A percentile compares a stretch with the other conserved stretches of the same genome.
Evolutionary conservation across 305 asterid genomes (phyloP).

Genomic region (Fraxinus angustifolia): DNA sequence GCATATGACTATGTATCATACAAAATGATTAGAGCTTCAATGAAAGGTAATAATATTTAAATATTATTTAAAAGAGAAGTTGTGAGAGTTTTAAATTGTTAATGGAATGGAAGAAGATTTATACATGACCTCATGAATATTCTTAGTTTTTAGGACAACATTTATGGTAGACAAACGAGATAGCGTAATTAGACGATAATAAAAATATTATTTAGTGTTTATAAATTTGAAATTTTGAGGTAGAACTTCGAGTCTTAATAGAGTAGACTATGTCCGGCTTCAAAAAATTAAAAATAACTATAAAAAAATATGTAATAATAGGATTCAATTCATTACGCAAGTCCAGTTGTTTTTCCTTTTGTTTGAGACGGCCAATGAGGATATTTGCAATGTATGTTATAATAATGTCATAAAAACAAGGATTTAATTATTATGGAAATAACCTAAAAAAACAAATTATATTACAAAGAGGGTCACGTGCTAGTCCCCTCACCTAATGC

Average conservation of each 20-base stretch:
- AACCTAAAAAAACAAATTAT: constrained; percentile 25
- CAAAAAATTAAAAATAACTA: no score
- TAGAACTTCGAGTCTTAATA: no score
- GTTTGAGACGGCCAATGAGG: background rate
- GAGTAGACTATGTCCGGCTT: no score
- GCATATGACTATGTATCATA: background rate
- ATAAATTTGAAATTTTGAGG: no score
- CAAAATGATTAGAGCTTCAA: background rate
- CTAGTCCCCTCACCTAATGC: background rate
- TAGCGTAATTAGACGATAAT: background rate
- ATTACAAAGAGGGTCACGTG: constrained; percentile 42
- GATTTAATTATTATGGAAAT: constrained; percentile 21
- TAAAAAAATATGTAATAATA: background rate
- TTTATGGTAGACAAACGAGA: background rate
- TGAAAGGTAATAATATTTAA: no score
- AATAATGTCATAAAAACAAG: constrained; percentile 24
- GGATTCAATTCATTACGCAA: background rate
- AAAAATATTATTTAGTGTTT: background rate
- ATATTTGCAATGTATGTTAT: constrained; percentile 1
- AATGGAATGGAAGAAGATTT: background rate
- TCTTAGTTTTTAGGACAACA: no score
- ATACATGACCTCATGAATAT: background rate
- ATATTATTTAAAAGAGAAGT: no score
- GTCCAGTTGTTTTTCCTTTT: constrained; percentile 10
- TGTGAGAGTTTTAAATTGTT: background rate